Evolutionary conservation across 805 yeast genomes (phyloP).

Genomic region (Danielozyma ontarioensis): DNA sequence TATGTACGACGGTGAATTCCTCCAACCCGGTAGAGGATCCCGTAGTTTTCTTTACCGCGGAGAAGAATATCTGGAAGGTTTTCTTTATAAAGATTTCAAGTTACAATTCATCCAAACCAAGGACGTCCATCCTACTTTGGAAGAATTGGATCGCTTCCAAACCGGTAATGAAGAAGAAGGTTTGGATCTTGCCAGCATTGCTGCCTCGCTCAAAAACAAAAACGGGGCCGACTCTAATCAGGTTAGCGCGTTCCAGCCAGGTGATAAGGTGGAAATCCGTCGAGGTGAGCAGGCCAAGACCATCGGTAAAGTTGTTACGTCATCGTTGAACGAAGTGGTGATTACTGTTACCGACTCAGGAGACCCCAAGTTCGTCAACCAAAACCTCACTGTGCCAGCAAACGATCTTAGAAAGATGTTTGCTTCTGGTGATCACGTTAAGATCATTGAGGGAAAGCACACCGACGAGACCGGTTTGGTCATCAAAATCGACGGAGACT

Average conservation of each 20-base stretch:
- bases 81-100: conserved; percentile 78
- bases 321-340: conserved; percentile 52
- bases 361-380: conserved; percentile 51
- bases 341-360: conserved; percentile 48
- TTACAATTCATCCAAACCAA: conserved; percentile 77
- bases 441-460: conserved; percentile 87
- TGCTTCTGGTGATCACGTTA: conserved; percentile 89
- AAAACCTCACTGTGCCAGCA: conserved; percentile 75
- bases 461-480: conserved; percentile 94
- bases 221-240: conserved; percentile 20
- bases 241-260: conserved; percentile 67
- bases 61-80: conserved; percentile 89
- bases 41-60: conserved; percentile 67
- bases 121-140: conserved; percentile 78
- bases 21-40: conserved; percentile 60
- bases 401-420: conserved; percentile 80
- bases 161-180: conserved; percentile 72
- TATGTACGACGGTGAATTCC: conserved; percentile 70
- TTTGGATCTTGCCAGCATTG: conserved; percentile 81
- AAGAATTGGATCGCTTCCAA: conserved; percentile 79
- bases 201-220: conserved; percentile 71
- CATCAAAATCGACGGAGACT: conserved; percentile 73
- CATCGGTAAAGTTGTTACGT: conserved; percentile 69
- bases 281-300: conserved; percentile 93
- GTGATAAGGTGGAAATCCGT: conserved; percentile 87